Percentiles rank a stretch among this genome's conserved stretches.
These are phyloP conservation scores for Coemansia sp. DNA, from an alignment of 192 early-diverging fungal genomes.

Conservation along the genomic window DNA sequence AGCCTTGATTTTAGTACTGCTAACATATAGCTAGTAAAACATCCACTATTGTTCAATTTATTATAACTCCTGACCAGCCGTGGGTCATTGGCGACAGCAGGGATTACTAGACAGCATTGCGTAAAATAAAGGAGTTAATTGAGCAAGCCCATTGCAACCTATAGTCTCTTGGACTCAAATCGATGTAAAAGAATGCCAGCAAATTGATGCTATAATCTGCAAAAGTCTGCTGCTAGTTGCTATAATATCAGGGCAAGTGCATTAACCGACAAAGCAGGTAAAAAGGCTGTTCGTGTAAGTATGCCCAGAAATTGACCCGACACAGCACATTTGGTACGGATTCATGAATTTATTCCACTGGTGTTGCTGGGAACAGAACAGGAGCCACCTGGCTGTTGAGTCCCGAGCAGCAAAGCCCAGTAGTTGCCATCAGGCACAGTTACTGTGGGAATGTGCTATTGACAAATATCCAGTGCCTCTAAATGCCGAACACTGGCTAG, in stretches of 20 bases:
- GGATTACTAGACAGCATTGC: too few species aligned
- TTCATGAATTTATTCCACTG: slow-evolving; percentile 11
- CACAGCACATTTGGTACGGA: not conserved
- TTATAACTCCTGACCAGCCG: too few species aligned
- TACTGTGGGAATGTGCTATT: slow-evolving; percentile 11
- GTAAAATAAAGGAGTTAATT: too few species aligned
- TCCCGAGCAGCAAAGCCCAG: not conserved
- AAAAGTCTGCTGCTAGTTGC: not conserved
- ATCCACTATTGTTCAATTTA: too few species aligned
- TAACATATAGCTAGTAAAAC: too few species aligned
- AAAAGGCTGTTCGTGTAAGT: not conserved
- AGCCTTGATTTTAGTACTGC: too few species aligned
- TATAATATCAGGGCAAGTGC: not conserved
- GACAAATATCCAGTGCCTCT: slow-evolving; percentile 22
- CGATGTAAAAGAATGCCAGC: too few species aligned
- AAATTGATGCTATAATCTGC: too few species aligned
- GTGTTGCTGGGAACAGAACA: not conserved
- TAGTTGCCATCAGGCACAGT: not conserved
- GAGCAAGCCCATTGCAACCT: too few species aligned
- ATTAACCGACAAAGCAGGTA: not conserved
- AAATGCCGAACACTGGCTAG: slow-evolving; percentile 18
- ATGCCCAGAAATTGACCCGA: not conserved
- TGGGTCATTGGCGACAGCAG: too few species aligned
- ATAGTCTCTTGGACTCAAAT: too few species aligned
- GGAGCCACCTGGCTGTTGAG: not conserved